Evolutionary conservation across 148 eudicot genomes (phyloP).

Genomic region (Spergularia marina): DNA sequence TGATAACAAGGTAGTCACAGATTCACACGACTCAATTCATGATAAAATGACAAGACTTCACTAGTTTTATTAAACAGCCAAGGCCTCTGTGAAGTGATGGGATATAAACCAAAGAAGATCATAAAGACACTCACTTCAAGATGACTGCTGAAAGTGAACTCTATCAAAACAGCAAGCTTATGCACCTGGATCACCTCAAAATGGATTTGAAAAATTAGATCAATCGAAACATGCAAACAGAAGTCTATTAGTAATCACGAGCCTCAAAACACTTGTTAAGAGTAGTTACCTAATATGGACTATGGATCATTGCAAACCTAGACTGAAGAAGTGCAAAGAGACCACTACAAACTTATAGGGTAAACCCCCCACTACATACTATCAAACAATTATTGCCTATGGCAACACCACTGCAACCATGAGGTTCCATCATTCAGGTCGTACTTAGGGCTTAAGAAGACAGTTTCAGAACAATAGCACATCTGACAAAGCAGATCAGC

Average conservation of each 20-base stretch:
- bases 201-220: constrained; percentile 26
- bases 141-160: constrained; percentile 27
- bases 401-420: neutral
- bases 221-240: neutral
- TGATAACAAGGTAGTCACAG: neutral
- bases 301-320: neutral
- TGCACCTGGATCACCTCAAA: constrained; percentile 33
- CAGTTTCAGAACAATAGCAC: neutral
- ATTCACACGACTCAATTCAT: neutral
- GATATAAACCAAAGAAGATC: constrained; percentile 12
- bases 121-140: constrained; percentile 31
- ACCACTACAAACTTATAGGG: neutral
- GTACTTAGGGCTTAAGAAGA: neutral
- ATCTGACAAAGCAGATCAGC: neutral
- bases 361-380: neutral
- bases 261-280: neutral
- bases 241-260: neutral
- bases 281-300: neutral
- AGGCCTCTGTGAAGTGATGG: neutral
- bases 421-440: neutral
- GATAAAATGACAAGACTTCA: neutral
- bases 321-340: neutral
- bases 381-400: neutral
- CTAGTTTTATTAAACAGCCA: neutral
- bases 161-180: constrained; percentile 31